These are phyloP conservation scores for Porpolomopsis calyptriformis DNA, from an alignment of 768 basidiomycete genomes.

Conservation along the genomic window DNA sequence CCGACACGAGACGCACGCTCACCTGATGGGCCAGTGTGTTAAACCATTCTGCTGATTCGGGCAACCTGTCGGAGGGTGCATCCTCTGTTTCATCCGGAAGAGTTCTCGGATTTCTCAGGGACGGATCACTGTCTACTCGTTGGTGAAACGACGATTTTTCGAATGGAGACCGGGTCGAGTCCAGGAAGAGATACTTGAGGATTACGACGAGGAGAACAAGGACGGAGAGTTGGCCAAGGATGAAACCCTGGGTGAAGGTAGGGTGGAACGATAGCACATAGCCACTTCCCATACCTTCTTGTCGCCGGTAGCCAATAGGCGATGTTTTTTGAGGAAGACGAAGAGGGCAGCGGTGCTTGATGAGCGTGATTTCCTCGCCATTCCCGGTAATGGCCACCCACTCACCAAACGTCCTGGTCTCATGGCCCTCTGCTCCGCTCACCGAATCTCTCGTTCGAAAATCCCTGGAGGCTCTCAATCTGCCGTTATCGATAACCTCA, in stretches of 20 bases:
- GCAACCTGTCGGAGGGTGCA: slow-evolving; percentile 19
- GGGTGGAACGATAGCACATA: slow-evolving; percentile 69
- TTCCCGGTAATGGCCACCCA: neutral
- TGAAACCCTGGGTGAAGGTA: slow-evolving; percentile 91
- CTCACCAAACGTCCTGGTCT: slow-evolving; percentile 17
- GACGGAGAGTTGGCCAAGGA: slow-evolving; percentile 88
- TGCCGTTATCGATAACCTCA: slow-evolving; percentile 14
- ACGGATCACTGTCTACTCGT: slow-evolving; percentile 38
- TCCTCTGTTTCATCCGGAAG: slow-evolving; percentile 13
- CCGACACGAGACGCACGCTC: slow-evolving; percentile 9
- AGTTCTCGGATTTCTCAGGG: slow-evolving; percentile 27
- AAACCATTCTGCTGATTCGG: slow-evolving; percentile 87
- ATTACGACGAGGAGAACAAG: slow-evolving; percentile 65
- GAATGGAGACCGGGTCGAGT: slow-evolving; percentile 51
- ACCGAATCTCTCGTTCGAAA: slow-evolving; percentile 34
- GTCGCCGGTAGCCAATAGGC: neutral
- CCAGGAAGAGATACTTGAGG: slow-evolving; percentile 92
- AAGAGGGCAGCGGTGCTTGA: neutral
- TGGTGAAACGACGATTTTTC: slow-evolving; percentile 52
- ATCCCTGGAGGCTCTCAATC: slow-evolving; percentile 23
- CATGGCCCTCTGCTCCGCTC: slow-evolving; percentile 42
- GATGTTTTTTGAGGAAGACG: too few relatives aligned
- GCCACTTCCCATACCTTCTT: slow-evolving; percentile 34
- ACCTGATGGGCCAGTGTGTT: slow-evolving; percentile 81
- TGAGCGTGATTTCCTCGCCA: slow-evolving; percentile 1